Evolutionary conservation across 129 eudicot genomes (phyloP).

Genomic region (Chrysanthemum seticuspe): DNA sequence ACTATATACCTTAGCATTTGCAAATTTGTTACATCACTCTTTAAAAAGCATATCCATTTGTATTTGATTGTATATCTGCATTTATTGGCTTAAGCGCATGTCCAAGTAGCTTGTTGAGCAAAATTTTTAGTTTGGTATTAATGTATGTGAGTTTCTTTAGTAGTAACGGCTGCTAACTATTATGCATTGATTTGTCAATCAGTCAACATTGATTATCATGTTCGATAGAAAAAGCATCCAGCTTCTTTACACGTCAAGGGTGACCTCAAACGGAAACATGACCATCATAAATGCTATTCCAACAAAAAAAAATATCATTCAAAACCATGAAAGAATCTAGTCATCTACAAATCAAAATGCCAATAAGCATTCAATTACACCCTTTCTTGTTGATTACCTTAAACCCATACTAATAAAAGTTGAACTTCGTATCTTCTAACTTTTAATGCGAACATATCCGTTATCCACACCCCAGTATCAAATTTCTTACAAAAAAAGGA

Average conservation of each 20-base stretch:
- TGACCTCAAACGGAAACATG: background rate
- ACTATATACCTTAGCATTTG: no score
- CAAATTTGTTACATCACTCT: background rate
- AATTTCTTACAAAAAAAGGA: background rate
- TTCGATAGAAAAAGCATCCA: background rate
- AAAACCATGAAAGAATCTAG: background rate
- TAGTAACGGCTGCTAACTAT: background rate
- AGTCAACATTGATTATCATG: slow-evolving; percentile 17
- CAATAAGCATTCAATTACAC: slow-evolving; percentile 7
- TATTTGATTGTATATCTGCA: background rate
- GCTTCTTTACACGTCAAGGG: background rate
- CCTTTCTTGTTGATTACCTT: background rate
- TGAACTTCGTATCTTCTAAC: slow-evolving; percentile 7
- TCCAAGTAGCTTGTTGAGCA: background rate
- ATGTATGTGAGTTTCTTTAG: background rate
- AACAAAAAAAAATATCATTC: slow-evolving; percentile 2
- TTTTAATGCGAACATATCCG: slow-evolving; percentile 4
- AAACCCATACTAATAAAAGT: background rate
- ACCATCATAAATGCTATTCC: slow-evolving; percentile 9
- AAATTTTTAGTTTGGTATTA: slow-evolving; percentile 13
- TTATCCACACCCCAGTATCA: background rate
- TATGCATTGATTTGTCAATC: background rate
- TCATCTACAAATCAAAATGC: slow-evolving; percentile 11
- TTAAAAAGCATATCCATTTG: slow-evolving; percentile 3
- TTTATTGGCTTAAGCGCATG: slow-evolving; percentile 17